Percentiles rank a stretch among this genome's conserved stretches.
phyloP scores from a whole-genome alignment of 441 rosid species.

The Aquilaria agallochum region DNA sequence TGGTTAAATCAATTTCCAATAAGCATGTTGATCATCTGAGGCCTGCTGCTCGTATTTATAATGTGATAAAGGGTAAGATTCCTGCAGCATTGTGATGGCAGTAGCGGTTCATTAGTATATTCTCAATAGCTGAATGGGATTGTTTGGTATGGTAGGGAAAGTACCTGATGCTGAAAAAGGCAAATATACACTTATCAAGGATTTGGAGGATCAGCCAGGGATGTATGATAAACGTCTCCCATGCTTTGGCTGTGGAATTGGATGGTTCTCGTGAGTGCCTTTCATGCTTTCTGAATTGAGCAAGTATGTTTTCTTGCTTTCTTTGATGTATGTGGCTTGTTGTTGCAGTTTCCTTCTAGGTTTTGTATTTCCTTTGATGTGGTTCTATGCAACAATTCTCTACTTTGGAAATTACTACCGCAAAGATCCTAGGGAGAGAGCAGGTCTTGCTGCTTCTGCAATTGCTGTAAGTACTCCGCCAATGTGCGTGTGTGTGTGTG shows the following conservation, averaged over 20 bases:
- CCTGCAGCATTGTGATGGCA: no score
- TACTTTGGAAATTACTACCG: slow-evolving; percentile 87
- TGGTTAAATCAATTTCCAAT: slow-evolving; percentile 51
- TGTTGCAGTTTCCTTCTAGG: slow-evolving; percentile 77
- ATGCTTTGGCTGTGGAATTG: slow-evolving; percentile 91
- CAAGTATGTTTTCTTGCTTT: not conserved
- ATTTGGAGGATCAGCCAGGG: slow-evolving; percentile 55
- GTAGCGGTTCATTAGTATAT: no score
- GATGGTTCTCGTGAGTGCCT: slow-evolving; percentile 94
- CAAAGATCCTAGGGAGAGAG: slow-evolving; percentile 96
- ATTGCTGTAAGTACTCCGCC: slow-evolving; percentile 51
- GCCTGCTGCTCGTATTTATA: slow-evolving; percentile 60
- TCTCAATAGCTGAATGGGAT: slow-evolving; percentile 12
- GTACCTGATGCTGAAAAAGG: slow-evolving; percentile 50
- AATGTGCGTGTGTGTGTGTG: no score
- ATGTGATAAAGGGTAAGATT: slow-evolving; percentile 53
- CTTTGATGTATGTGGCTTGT: slow-evolving; percentile 12
- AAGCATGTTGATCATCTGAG: slow-evolving; percentile 71
- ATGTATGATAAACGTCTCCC: slow-evolving; percentile 89
- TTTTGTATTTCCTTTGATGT: slow-evolving; percentile 73
- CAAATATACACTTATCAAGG: slow-evolving; percentile 73
- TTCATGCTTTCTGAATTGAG: slow-evolving; percentile 1
- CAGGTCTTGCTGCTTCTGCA: slow-evolving; percentile 96
- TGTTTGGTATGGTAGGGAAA: slow-evolving; percentile 39
- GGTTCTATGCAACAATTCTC: slow-evolving; percentile 89